phyloP scores from a whole-genome alignment of 2,329 filamentous ascomycete genomes.

The Cordyceps cateniannulata region DNA sequence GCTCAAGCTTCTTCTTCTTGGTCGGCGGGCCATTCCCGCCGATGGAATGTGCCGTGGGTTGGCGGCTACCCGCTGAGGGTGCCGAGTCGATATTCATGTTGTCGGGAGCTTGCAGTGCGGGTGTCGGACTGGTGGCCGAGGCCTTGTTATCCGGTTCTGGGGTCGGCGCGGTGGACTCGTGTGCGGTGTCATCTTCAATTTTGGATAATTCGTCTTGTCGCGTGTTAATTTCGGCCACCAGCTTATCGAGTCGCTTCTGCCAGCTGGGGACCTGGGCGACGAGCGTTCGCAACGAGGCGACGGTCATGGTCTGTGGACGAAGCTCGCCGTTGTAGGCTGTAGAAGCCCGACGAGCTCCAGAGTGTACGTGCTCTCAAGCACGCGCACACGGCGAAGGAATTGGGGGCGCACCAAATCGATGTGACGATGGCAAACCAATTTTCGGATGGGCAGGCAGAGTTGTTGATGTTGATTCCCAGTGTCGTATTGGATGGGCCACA shows the following conservation, averaged over 20 bases:
- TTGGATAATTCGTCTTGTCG: conserved; percentile 55
- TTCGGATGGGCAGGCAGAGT: neutral
- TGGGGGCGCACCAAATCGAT: neutral
- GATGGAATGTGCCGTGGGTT: neutral
- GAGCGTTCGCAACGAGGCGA: conserved; percentile 52
- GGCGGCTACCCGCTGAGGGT: neutral
- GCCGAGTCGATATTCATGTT: conserved; percentile 6
- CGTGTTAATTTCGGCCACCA: conserved; percentile 54
- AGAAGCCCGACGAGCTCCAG: neutral
- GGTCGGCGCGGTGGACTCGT: conserved; percentile 14
- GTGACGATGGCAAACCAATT: neutral
- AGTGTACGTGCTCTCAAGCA: neutral
- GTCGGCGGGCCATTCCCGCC: neutral
- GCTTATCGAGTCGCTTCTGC: conserved; percentile 51
- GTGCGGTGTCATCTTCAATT: conserved; percentile 24
- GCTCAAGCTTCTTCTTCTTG: conserved; percentile 45
- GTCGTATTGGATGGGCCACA: neutral
- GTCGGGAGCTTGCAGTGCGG: neutral
- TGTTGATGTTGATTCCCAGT: neutral
- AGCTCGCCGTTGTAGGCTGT: neutral
- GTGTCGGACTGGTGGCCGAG: neutral
- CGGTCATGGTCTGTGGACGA: conserved; percentile 29
- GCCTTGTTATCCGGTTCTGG: neutral
- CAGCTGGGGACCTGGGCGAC: conserved; percentile 53
- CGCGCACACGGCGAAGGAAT: neutral